Evolutionary conservation across 2,329 filamentous ascomycete genomes (phyloP).

Genomic region (Volutella citrinella): DNA sequence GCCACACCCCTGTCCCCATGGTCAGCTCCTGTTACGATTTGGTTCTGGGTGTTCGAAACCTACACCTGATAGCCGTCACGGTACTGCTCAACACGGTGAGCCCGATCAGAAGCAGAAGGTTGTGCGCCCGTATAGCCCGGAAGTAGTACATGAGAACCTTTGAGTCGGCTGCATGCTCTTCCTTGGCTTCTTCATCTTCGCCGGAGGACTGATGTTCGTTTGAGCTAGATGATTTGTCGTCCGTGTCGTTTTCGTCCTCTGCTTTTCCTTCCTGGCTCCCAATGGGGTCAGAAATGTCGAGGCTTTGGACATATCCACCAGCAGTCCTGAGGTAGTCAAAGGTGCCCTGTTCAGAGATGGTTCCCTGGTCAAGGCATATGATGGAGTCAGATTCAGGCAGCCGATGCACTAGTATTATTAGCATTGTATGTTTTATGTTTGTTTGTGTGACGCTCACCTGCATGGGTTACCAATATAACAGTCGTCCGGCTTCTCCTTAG

Average conservation of each 20-base stretch:
- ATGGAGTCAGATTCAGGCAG: conserved; percentile 26
- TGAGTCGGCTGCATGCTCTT: conserved; percentile 11
- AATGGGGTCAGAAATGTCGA: conserved; percentile 29
- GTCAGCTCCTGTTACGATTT: too few relatives aligned
- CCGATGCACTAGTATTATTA: conserved; percentile 8
- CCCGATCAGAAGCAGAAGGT: conserved; percentile 14
- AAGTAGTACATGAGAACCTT: conserved; percentile 30
- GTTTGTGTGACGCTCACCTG: conserved; percentile 11
- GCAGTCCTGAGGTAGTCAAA: neutral
- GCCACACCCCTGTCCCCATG: conserved; percentile 23
- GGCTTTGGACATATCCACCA: conserved; percentile 1
- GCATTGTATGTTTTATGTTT: neutral
- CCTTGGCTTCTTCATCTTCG: neutral
- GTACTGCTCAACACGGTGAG: conserved; percentile 17
- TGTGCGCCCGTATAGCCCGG: conserved; percentile 17
- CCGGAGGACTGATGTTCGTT: too few relatives aligned
- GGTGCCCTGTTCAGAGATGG: conserved; percentile 29
- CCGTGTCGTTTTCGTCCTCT: conserved; percentile 10
- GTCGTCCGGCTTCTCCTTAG: conserved; percentile 18
- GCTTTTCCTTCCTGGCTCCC: too few relatives aligned
- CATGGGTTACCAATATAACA: conserved; percentile 9
- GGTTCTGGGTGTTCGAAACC: conserved; percentile 3
- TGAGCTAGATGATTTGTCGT: neutral
- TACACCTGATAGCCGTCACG: conserved; percentile 23
- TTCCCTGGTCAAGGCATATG: conserved; percentile 17